Percentiles rank a stretch among this genome's conserved stretches.
phyloP scores from a whole-genome alignment of 345 rosid species.

The Syzygium oleosum region DNA sequence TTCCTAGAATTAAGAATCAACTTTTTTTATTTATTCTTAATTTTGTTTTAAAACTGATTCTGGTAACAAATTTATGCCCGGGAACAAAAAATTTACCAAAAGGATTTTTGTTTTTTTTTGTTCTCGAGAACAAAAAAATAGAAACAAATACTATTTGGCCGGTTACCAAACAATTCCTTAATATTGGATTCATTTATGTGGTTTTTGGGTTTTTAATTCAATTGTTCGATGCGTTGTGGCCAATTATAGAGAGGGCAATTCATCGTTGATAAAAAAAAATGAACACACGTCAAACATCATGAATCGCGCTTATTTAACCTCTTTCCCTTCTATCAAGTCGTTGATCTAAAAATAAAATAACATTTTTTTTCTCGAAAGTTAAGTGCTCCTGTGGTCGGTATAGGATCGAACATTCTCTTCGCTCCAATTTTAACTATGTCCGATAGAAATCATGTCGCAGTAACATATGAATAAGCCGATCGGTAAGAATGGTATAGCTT shows the following conservation, averaged over 20 bases:
- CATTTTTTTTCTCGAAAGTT: background rate
- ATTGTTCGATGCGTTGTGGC: background rate
- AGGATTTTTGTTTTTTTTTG: too few relatives aligned
- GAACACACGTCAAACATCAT: too few relatives aligned
- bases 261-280: background rate
- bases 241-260: rapidly evolving
- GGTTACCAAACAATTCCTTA: too few relatives aligned
- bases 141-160: too few relatives aligned
- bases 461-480: background rate
- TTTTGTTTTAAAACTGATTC: too few relatives aligned
- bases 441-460: rapidly evolving
- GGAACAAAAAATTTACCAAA: too few relatives aligned
- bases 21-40: too few relatives aligned
- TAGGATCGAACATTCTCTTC: background rate
- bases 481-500: too few relatives aligned
- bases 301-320: background rate
- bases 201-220: background rate
- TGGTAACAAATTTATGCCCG: too few relatives aligned
- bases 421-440: background rate
- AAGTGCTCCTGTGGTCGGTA: background rate
- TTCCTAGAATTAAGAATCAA: too few relatives aligned
- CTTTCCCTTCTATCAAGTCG: background rate
- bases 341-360: too few relatives aligned
- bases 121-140: too few relatives aligned
- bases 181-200: background rate